Evolutionary conservation across 2,329 filamentous ascomycete genomes (phyloP).

Genomic region (Scytalidium lignicola): DNA sequence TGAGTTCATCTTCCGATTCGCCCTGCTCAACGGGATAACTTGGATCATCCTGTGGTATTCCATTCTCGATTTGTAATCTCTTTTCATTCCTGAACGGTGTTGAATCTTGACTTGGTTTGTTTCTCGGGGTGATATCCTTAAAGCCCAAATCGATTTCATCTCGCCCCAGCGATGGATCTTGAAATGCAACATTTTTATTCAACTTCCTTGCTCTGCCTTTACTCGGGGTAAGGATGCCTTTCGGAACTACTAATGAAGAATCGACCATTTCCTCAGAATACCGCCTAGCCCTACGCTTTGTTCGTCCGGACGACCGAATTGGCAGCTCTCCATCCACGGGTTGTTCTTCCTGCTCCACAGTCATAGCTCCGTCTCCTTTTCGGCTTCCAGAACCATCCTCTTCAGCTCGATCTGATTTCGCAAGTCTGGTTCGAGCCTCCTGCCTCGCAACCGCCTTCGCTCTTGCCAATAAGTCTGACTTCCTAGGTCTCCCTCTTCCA

Average conservation of each 20-base stretch:
- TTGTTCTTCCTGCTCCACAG: background rate
- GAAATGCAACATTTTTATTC: slow-evolving; percentile 51
- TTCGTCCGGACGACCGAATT: background rate
- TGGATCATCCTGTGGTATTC: background rate
- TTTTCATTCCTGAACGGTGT: slow-evolving; percentile 5
- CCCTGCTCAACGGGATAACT: background rate
- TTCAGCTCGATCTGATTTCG: background rate
- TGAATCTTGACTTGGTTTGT: background rate
- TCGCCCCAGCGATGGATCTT: slow-evolving; percentile 20
- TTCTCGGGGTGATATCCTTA: slow-evolving; percentile 39
- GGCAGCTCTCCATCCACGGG: background rate
- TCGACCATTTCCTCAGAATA: background rate
- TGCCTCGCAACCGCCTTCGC: slow-evolving; percentile 1
- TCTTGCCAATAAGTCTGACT: slow-evolving; percentile 2
- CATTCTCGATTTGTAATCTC: slow-evolving; percentile 4
- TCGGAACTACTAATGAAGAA: slow-evolving; percentile 29
- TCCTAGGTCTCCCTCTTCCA: background rate
- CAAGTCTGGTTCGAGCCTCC: background rate
- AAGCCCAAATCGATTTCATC: slow-evolving; percentile 40
- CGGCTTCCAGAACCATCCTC: background rate
- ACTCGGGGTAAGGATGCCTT: slow-evolving; percentile 49
- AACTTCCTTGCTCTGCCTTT: slow-evolving; percentile 35
- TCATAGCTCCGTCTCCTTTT: background rate
- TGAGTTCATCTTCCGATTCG: background rate
- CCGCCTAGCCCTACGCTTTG: background rate